A percentile compares a stretch with the other conserved stretches of the same genome.
phyloP scores from a whole-genome alignment of 2,329 filamentous ascomycete genomes.

The Thermoascus crustaceus region DNA sequence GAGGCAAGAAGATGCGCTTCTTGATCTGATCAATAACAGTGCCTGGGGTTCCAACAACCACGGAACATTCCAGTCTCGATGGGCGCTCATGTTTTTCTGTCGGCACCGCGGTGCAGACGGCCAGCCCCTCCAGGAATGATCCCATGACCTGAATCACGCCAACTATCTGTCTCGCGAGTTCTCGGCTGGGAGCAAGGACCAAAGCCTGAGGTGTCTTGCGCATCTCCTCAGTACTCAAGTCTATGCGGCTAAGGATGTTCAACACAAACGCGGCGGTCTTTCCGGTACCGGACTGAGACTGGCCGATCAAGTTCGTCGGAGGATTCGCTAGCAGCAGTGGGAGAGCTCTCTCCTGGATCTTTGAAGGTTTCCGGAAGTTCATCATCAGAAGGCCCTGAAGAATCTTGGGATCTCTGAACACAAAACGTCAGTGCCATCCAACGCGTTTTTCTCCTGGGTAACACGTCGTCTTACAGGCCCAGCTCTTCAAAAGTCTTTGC shows the following conservation, averaged over 20 bases:
- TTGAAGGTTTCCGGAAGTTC: constrained; percentile 90
- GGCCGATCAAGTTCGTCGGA: constrained; percentile 89
- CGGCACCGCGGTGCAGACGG: constrained; percentile 74
- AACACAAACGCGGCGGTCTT: constrained; percentile 96
- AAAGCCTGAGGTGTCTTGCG: constrained; percentile 64
- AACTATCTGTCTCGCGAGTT: constrained; percentile 90
- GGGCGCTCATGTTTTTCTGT: constrained; percentile 61
- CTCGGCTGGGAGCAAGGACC: constrained; percentile 83
- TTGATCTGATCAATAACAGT: constrained; percentile 84
- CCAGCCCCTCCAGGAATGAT: constrained; percentile 67
- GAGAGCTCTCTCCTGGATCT: constrained; percentile 92
- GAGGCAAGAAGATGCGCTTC: constrained; percentile 63
- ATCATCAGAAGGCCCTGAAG: constrained; percentile 69
- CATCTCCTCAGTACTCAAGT: constrained; percentile 57
- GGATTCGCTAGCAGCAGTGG: constrained; percentile 81
- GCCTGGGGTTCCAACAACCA: constrained; percentile 89
- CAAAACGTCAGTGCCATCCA: constrained; percentile 5
- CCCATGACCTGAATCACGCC: constrained; percentile 78
- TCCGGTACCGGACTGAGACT: constrained; percentile 97
- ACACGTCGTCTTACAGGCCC: constrained; percentile 58
- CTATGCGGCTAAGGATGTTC: constrained; percentile 79
- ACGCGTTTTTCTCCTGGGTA: background rate
- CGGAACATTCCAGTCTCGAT: constrained; percentile 61
- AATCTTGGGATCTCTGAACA: constrained; percentile 51
- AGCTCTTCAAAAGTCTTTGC: constrained; percentile 77